Evolutionary conservation across 257 asterid genomes (phyloP).

Genomic region (Henckelia pumila): DNA sequence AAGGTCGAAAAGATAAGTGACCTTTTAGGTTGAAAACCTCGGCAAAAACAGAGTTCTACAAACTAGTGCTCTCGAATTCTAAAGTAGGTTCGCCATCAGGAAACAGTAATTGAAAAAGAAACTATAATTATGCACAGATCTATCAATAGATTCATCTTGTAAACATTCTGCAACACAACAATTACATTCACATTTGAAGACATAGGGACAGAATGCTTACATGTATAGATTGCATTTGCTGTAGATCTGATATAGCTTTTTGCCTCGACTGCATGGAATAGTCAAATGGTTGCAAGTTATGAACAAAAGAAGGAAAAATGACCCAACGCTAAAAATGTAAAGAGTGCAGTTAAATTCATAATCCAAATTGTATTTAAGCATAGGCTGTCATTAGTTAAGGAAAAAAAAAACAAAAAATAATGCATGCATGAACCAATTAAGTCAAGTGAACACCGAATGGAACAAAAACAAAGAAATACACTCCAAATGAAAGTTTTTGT

Average conservation of each 20-base stretch:
- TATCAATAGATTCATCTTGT: slow-evolving; percentile 15
- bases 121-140: neutral
- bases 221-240: slow-evolving; percentile 80
- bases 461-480: neutral
- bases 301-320: slow-evolving; percentile 4
- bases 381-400: neutral
- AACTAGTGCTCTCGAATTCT: neutral
- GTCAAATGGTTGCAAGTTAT: slow-evolving; percentile 24
- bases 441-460: neutral
- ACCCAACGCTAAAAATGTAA: neutral
- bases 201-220: slow-evolving; percentile 49
- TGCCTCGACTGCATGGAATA: slow-evolving; percentile 86
- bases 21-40: slow-evolving; percentile 3
- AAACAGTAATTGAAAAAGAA: slow-evolving; percentile 7
- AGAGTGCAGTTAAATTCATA: neutral
- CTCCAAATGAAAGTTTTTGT: neutral
- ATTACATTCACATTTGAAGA: slow-evolving; percentile 9
- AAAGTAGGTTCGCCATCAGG: slow-evolving; percentile 18
- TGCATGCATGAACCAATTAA: neutral
- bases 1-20: slow-evolving; percentile 7
- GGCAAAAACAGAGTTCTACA: neutral
- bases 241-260: slow-evolving; percentile 81
- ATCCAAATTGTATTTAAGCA: neutral
- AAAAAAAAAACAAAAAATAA: too few species aligned
- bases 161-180: slow-evolving; percentile 4